These are phyloP conservation scores for Pseudophaeomoniella oleicola DNA, from an alignment of 2,329 filamentous ascomycete genomes.

Conservation along the genomic window DNA sequence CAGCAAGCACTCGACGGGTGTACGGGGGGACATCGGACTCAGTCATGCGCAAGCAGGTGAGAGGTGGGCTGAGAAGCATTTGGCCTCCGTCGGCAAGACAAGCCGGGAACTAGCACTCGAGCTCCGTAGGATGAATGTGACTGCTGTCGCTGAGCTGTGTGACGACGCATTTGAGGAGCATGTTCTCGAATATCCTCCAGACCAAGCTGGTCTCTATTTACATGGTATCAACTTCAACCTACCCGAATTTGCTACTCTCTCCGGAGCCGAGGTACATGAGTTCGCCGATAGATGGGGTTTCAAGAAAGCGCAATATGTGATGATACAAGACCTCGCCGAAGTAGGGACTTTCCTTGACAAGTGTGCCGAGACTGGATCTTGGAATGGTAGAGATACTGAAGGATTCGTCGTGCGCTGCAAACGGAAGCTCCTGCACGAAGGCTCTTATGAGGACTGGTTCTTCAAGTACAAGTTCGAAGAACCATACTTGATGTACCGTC, in stretches of 20 bases:
- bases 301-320: constrained; percentile 67
- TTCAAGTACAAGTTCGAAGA: constrained; percentile 99
- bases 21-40: constrained; percentile 51
- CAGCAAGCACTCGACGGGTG: constrained; percentile 93
- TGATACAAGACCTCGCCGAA: constrained; percentile 57
- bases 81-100: constrained; percentile 62
- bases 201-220: constrained; percentile 78
- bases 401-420: constrained; percentile 93
- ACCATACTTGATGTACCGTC: constrained; percentile 94
- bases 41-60: constrained; percentile 83
- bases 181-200: constrained; percentile 72
- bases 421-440: constrained; percentile 34
- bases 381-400: constrained; percentile 84
- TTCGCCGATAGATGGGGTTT: constrained; percentile 94
- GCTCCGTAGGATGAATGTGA: constrained; percentile 69
- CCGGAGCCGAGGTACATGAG: constrained; percentile 65
- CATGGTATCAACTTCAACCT: constrained; percentile 94
- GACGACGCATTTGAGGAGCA: constrained; percentile 96
- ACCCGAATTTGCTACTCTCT: constrained; percentile 80
- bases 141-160: constrained; percentile 88
- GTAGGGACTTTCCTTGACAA: constrained; percentile 72
- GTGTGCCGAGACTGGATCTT: constrained; percentile 75
- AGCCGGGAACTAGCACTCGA: constrained; percentile 63
- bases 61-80: constrained; percentile 64
- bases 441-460: constrained; percentile 82